Percentiles rank a stretch among this genome's conserved stretches.
Evolutionary conservation across 2,329 filamentous ascomycete species (phyloP).

Genomic region (Neoascochyta sp.): DNA sequence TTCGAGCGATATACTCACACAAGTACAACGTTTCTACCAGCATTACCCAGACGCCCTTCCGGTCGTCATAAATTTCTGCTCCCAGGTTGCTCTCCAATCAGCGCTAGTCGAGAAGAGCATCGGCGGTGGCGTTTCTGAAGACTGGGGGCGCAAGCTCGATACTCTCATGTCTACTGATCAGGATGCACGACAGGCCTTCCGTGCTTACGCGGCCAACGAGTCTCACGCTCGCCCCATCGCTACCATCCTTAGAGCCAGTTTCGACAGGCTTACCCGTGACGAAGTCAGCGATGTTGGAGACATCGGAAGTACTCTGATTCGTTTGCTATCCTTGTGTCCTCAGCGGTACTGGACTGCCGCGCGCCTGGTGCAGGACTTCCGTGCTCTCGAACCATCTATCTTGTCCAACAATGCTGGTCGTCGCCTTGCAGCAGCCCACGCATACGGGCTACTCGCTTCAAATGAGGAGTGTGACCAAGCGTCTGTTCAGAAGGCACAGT

Average conservation of each 20-base stretch:
- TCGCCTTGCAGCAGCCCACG: slow-evolving; percentile 63
- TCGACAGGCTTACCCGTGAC: slow-evolving; percentile 44
- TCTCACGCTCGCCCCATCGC: slow-evolving; percentile 38
- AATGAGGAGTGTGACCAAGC: slow-evolving; percentile 49
- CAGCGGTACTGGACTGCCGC: slow-evolving; percentile 41
- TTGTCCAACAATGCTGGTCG: slow-evolving; percentile 69
- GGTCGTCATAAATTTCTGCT: slow-evolving; percentile 66
- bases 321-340: slow-evolving; percentile 54
- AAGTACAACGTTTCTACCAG: slow-evolving; percentile 31
- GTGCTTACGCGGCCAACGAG: slow-evolving; percentile 43
- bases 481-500: slow-evolving; percentile 44
- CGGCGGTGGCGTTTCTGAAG: slow-evolving; percentile 60
- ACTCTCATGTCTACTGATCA: slow-evolving; percentile 68
- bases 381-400: slow-evolving; percentile 57
- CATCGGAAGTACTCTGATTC: slow-evolving; percentile 50
- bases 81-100: slow-evolving; percentile 58
- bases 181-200: slow-evolving; percentile 58
- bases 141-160: slow-evolving; percentile 81
- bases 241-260: slow-evolving; percentile 44
- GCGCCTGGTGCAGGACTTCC: slow-evolving; percentile 31
- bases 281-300: slow-evolving; percentile 42
- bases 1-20: slow-evolving; percentile 20
- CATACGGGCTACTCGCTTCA: slow-evolving; percentile 72
- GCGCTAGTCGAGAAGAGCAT: slow-evolving; percentile 49
- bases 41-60: slow-evolving; percentile 55